These are phyloP conservation scores for Parastagonospora avenae DNA, from an alignment of 2,329 filamentous ascomycete genomes.

Conservation along the genomic window DNA sequence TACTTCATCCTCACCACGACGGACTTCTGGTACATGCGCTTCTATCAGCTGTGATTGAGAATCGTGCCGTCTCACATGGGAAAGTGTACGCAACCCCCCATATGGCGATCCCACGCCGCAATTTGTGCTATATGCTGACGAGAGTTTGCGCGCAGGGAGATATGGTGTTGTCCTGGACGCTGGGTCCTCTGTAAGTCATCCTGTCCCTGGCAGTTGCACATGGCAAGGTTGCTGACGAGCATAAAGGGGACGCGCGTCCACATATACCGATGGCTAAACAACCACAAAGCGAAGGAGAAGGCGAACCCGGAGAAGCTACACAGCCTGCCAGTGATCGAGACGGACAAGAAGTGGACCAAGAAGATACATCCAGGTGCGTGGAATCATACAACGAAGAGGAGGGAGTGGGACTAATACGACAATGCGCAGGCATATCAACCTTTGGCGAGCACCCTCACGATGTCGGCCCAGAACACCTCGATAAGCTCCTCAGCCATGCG, in stretches of 20 bases:
- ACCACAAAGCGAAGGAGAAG: conserved; percentile 67
- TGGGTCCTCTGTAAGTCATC: conserved; percentile 76
- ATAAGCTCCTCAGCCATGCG: conserved; percentile 80
- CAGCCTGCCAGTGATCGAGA: conserved; percentile 77
- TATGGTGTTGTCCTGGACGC: conserved; percentile 98
- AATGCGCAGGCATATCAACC: conserved; percentile 71
- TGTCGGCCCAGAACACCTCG: conserved; percentile 82
- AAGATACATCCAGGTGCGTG: conserved; percentile 83
- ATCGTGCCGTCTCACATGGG: conserved; percentile 43
- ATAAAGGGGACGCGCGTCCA: conserved; percentile 81
- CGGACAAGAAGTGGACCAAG: conserved; percentile 85
- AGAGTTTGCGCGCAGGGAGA: conserved; percentile 53
- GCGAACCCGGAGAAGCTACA: conserved; percentile 65
- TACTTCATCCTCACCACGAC: conserved; percentile 5
- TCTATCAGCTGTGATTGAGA: conserved; percentile 17
- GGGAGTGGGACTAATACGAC: conserved; percentile 14
- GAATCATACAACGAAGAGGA: neutral
- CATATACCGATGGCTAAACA: conserved; percentile 91
- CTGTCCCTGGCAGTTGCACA: neutral
- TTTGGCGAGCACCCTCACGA: conserved; percentile 78
- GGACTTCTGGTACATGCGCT: conserved; percentile 34
- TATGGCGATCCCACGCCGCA: conserved; percentile 10
- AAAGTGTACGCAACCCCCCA: conserved; percentile 46
- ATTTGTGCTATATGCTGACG: conserved; percentile 24
- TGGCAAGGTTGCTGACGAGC: conserved; percentile 21